Evolutionary conservation across 1,284 basidiomycete genomes (phyloP), one percentile per base, ranked within the genome.

Genomic region (Puccinia sorghi): DNA sequence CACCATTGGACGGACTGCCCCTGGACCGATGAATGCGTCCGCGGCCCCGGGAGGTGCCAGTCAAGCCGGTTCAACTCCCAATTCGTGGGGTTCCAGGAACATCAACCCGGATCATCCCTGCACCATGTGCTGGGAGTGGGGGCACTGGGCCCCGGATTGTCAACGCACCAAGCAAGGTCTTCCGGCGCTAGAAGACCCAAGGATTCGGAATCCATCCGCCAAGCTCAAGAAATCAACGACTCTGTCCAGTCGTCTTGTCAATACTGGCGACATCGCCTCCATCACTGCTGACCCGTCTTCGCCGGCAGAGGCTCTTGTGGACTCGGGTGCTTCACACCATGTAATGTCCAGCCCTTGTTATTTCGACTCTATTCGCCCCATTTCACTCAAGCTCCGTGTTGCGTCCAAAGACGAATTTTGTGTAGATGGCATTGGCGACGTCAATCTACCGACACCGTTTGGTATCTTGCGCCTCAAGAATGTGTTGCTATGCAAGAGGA

Each of bases 71-170:
- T 54, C n/a, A n/a, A n/a, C n/a, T n/a, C n/a, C n/a, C n/a, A n/a
- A n/a, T n/a, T 54, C 52, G 17, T n/a, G 13, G 22, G 59, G 59
- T 3, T 0, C 3, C 0, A 63, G 43, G 11, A 41, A 41, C n/a
- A 27, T 63, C 6, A 63, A 37, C 5, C 3, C 8, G 1, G 59
- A 63, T 0, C 32, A 63, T 20, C 59, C 59, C 0, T 63, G 59
- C 59, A 41, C 59, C 11, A 63, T 63, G 59, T 63, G 37, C 39
- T 41, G 59, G 39, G 39, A 63, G 15, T 61, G 57, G 57, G 57
- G 57, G 0, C 57, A 61, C 8, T 61, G 57, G 57, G 57, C 57
- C 1, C 59, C 59, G 1, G 57, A 61, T 15, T 61, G 57, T 17
- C 32, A 27, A 20, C 27, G 57, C 4, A 37, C 32, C 5, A 63